These are phyloP conservation scores for Salix koriyanagi DNA, from an alignment of 345 rosid species.

Conservation along the genomic window DNA sequence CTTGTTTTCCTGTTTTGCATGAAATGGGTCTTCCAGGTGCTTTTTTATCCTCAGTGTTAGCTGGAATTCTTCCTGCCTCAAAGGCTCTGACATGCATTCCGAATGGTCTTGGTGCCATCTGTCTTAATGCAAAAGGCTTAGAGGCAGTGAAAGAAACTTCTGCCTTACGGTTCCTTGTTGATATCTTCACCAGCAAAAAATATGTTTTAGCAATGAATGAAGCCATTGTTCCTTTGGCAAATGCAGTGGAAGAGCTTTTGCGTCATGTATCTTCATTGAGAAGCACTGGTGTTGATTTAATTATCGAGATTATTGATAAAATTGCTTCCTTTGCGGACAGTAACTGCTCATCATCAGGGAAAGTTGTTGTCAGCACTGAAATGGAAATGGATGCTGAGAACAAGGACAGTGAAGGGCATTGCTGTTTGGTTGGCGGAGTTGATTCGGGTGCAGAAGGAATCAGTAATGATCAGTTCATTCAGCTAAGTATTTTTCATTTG, in stretches of 20 bases:
- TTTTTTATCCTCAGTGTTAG: constrained; percentile 77
- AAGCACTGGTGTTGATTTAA: constrained; percentile 79
- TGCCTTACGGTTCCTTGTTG: constrained; percentile 74
- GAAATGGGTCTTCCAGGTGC: constrained; percentile 92
- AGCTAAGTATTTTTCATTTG: constrained; percentile 82
- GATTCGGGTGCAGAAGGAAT: constrained; percentile 47
- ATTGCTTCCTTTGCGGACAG: constrained; percentile 61
- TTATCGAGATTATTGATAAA: constrained; percentile 77
- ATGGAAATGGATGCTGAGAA: constrained; percentile 90
- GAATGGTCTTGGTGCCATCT: constrained; percentile 89
- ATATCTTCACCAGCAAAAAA: constrained; percentile 79
- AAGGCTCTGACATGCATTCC: constrained; percentile 94
- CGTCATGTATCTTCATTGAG: constrained; percentile 89
- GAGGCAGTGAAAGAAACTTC: constrained; percentile 86
- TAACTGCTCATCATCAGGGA: constrained; percentile 41
- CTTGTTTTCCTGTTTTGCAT: constrained; percentile 66
- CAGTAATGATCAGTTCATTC: constrained; percentile 79
- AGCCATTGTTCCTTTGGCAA: constrained; percentile 88
- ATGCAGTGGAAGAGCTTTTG: constrained; percentile 94
- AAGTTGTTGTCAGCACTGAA: constrained; percentile 48
- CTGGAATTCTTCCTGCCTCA: constrained; percentile 84
- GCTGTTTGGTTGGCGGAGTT: constrained; percentile 41
- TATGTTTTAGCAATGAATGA: constrained; percentile 88
- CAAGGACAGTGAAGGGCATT: constrained; percentile 46
- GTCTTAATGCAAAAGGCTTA: constrained; percentile 86